phyloP scores from a whole-genome alignment of 192 early-diverging fungal genomes.

The Lunasporangiospora selenospora region DNA sequence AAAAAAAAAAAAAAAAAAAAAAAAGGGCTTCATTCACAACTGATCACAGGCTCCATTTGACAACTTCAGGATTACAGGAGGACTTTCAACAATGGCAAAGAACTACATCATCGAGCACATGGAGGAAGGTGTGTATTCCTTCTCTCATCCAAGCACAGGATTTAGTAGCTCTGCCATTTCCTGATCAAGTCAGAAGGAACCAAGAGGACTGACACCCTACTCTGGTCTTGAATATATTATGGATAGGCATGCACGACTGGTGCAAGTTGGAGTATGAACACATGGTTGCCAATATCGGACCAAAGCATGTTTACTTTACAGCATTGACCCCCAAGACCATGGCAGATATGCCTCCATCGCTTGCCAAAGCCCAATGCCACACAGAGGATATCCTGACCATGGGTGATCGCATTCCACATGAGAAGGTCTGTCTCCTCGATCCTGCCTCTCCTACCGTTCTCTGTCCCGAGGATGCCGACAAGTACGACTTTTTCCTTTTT shows the following conservation, averaged over 20 bases:
- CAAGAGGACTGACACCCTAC: no score
- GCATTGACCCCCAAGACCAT: slow-evolving; percentile 59
- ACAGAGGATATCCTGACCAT: slow-evolving; percentile 57
- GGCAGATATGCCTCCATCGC: slow-evolving; percentile 45
- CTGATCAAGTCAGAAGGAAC: no score
- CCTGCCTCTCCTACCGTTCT: slow-evolving; percentile 64
- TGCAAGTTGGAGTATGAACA: slow-evolving; percentile 79
- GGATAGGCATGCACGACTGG: slow-evolving; percentile 68
- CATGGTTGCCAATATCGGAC: slow-evolving; percentile 68
- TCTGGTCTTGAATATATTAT: background rate
- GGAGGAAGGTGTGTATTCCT: slow-evolving; percentile 65
- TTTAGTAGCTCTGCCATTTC: no score
- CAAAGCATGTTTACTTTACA: slow-evolving; percentile 66
- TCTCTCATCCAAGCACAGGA: background rate
- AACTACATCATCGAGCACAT: slow-evolving; percentile 83
- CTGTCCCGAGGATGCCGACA: slow-evolving; percentile 67
- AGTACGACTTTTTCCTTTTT: slow-evolving; percentile 80
- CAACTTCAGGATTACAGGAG: background rate
- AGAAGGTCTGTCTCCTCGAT: slow-evolving; percentile 75
- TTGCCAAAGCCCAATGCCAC: slow-evolving; percentile 56
- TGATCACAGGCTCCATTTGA: background rate
- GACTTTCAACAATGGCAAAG: slow-evolving; percentile 13
- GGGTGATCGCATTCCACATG: slow-evolving; percentile 51
- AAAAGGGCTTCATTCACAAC: slow-evolving; percentile 1
- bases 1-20: background rate